These are phyloP conservation scores for Corrigiola litoralis DNA, from an alignment of 179 eudicot genomes.

Conservation along the genomic window DNA sequence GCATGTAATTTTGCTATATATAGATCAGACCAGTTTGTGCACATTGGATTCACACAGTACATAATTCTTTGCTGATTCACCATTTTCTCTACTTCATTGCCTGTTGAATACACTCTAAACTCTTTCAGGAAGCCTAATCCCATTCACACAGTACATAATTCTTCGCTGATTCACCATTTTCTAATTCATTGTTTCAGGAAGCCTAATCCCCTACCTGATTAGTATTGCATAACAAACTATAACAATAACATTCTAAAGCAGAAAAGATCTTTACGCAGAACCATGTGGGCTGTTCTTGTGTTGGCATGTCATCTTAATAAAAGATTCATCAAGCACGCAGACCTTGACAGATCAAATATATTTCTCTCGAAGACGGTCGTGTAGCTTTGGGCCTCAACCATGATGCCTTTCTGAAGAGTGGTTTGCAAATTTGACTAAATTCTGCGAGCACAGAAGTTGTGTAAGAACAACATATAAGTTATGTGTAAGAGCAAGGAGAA, in stretches of 20 bases:
- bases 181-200: no score
- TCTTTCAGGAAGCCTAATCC: no score
- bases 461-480: not conserved
- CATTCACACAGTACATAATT: no score
- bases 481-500: not conserved
- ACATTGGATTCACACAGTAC: not conserved
- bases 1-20: not conserved
- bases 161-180: no score
- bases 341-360: conserved; percentile 87
- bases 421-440: conserved; percentile 65
- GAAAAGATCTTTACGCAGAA: no score
- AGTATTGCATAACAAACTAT: no score
- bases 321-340: conserved; percentile 24
- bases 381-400: conserved; percentile 99
- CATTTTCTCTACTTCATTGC: not conserved
- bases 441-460: conserved; percentile 36
- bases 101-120: not conserved
- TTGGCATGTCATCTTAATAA: not conserved
- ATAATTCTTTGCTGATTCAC: not conserved
- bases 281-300: no score
- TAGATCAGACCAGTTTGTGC: not conserved
- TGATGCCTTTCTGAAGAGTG: conserved; percentile 64
- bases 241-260: no score
- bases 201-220: no score
- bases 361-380: conserved; percentile 80